These are phyloP conservation scores for Nepenthes mirabilis DNA, from an alignment of 148 eudicot species.

Conservation along the genomic window DNA sequence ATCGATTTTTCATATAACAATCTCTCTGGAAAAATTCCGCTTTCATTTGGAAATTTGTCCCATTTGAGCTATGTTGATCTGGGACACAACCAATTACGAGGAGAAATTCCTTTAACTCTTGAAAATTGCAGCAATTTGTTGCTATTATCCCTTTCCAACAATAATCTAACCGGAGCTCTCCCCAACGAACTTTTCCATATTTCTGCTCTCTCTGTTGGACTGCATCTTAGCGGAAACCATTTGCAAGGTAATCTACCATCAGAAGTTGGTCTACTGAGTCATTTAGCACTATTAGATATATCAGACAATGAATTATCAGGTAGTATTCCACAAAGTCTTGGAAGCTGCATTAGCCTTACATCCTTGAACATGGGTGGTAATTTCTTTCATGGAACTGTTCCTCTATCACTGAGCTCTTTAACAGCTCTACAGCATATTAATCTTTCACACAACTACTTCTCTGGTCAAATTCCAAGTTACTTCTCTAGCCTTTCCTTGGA, in stretches of 20 bases:
- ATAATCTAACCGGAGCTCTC: conserved; percentile 3
- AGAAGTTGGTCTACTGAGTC: conserved; percentile 2
- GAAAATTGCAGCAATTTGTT: conserved; percentile 3
- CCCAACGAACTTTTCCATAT: conserved; percentile 4
- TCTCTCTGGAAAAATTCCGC: background rate
- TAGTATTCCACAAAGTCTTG: conserved; percentile 5
- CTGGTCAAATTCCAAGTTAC: conserved; percentile 14
- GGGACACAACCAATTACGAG: conserved; percentile 1
- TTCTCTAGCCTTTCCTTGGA: conserved; percentile 4
- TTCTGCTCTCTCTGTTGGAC: background rate
- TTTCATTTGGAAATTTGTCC: conserved; percentile 1
- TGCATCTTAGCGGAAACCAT: background rate
- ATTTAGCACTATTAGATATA: background rate
- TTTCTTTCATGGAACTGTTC: conserved; percentile 12
- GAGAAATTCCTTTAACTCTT: conserved; percentile 6
- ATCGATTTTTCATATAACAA: background rate
- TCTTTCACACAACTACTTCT: conserved; percentile 13
- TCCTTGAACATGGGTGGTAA: conserved; percentile 1
- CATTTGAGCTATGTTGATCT: conserved; percentile 2
- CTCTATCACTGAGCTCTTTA: conserved; percentile 7
- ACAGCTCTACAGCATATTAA: conserved; percentile 3
- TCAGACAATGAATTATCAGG: conserved; percentile 7
- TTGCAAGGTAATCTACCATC: conserved; percentile 9
- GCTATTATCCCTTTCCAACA: background rate
- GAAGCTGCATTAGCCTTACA: conserved; percentile 3